These are phyloP conservation scores for Coriolopsis trogii DNA, from an alignment of 1,284 basidiomycete species.

Conservation along the genomic window DNA sequence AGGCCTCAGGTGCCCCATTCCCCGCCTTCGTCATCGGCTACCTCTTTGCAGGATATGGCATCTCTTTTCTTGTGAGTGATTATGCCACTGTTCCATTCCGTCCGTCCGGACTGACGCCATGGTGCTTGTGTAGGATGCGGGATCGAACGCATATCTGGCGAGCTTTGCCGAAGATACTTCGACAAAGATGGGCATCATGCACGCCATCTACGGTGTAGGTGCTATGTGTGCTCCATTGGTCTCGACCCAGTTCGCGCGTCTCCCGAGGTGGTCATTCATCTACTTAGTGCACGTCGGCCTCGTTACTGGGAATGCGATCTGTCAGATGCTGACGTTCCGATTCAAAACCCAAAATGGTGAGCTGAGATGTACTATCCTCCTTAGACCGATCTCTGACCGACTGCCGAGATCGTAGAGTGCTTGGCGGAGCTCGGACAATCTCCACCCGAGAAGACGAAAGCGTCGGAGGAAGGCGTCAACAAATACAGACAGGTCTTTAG, in stretches of 20 bases:
- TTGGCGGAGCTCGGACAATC: constrained; percentile 36
- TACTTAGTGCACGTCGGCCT: constrained; percentile 63
- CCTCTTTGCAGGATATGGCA: constrained; percentile 62
- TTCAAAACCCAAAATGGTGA: constrained; percentile 56
- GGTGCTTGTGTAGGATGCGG: constrained; percentile 50
- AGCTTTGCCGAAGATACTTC: constrained; percentile 45
- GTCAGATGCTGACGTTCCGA: constrained; percentile 52
- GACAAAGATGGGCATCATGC: constrained; percentile 64
- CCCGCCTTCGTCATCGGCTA: constrained; percentile 62
- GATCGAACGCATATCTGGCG: constrained; percentile 58
- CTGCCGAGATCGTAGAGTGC: constrained; percentile 29
- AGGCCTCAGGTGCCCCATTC: constrained; percentile 64
- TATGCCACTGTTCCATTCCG: neutral
- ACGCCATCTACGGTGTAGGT: constrained; percentile 52
- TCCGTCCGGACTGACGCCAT: neutral
- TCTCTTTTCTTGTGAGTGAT: constrained; percentile 49
- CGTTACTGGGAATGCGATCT: constrained; percentile 44
- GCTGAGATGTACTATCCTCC: neutral
- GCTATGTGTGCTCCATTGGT: constrained; percentile 62
- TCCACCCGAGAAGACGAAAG: constrained; percentile 26
- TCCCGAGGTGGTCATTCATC: constrained; percentile 59
- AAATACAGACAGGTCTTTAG: constrained; percentile 42
- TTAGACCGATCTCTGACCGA: neutral
- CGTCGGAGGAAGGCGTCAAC: constrained; percentile 28
- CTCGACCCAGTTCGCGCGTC: constrained; percentile 61